Evolutionary conservation across 495 filamentous ascomycete genomes (phyloP), one percentile per base, ranked within the genome.

Genomic region (Penicillium daleae): DNA sequence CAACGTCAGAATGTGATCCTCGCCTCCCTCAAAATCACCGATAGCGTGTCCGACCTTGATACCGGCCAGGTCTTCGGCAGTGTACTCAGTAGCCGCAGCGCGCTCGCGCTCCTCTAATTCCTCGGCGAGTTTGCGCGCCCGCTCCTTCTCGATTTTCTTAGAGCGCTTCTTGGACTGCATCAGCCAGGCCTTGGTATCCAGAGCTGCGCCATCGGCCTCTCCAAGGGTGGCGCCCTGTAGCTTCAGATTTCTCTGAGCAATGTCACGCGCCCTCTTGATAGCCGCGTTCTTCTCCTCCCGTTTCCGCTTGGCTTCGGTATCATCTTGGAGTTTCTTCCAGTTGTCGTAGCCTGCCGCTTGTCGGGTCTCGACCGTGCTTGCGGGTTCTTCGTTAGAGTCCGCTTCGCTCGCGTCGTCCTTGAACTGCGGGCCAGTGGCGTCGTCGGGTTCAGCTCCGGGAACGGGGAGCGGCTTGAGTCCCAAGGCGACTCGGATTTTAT

Each of bases 401-500:
- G 76, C 77, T 26, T 76, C 72, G 62, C 76, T 78, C 57, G 79
- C 70, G 60, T 82, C 77, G 54, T 79, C 80, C 68, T 86, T 88
- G 80, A 90, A 90, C 13, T 78, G 67, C n/a, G 85, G 87, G 42
- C 86, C 87, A 22, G 66, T 59, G 63, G 69, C 64, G 61, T 72
- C 64, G 59, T 71, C 68, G 51, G 62, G 33, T 6, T 75, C 71
- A 49, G 73, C 73, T 53, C 90, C 89, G 22, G 91, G 90, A 9
- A 96, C 90, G 51, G 92, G 92, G 65, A 99, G 82, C 33, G 93
- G 94, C 69, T 93, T 92, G 79, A 97, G 88, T 61, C 95, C 95
- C 66, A 97, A 83, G 39, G 92, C 91, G 62, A 87, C 83, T 46
- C 95, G 93, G 66, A 97, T 88, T 71, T 93, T 91, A 82, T 99